Evolutionary conservation across 257 asterid genomes (phyloP), one percentile per base, ranked within the genome.

Genomic region (Jaltomata sinuosa): DNA sequence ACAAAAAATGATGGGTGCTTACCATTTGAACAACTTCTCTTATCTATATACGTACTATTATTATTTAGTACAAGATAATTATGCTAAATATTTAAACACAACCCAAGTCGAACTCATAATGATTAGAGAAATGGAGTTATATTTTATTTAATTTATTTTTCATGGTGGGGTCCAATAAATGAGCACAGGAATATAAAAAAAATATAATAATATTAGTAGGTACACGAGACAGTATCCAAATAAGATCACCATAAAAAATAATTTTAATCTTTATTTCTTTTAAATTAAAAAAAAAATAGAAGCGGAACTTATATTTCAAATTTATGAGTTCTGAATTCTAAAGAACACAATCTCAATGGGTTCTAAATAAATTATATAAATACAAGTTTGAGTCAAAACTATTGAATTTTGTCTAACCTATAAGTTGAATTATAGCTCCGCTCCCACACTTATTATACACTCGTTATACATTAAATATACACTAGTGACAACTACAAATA

Each of bases 21-120:
- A 18, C 0, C 11, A 53, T 0, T 4, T 2, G 3, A 55, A 55
- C 9, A 55, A 21, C 0, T 3, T 1, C 8, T 7, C 0, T n/a
- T 11, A 2, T 59, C 0, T 11, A 59, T 59, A 29, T 59, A 14
- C 11, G 1, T 25, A 59, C 2, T 22, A 36, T 34, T 34, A 22
- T 22, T 25, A 1, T 22, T 3, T 45, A 12, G 8, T 74, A 74
- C 55, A 7, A 27, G 59, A 74, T 15, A 74, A 74, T 59, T 59
- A 45, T 74, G 11, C 55, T 18, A 31, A 67, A 18, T 67, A 32
- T 15, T 31, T 6, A 32, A 31, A 31, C 74, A 64, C 4, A 29
- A 31, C 0, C n/a, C 11, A 15, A 64, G n/a, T 31, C 15, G 22
- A 6, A 29, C 15, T 42, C 31, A 64, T 64, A 14, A 64, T 31